These are phyloP conservation scores for Kalanchoe fedtschenkoi DNA, from an alignment of 164 flowering plant genomes.

Conservation along the genomic window DNA sequence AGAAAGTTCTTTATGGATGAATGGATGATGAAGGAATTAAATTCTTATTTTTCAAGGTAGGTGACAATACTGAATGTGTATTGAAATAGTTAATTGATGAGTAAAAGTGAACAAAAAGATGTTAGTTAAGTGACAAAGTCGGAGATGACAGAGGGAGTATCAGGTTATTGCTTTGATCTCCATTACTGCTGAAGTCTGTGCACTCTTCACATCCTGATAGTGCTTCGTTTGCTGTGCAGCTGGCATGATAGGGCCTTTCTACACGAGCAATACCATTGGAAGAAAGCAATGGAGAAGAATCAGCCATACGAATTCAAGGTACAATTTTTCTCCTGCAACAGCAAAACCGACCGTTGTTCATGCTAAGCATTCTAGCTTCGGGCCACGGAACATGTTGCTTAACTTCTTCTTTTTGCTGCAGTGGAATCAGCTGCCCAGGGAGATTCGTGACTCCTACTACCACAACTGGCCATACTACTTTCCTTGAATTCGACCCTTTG, in stretches of 20 bases:
- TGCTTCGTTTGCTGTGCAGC: background rate
- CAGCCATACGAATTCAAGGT: constrained; percentile 4
- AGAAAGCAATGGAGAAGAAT: background rate
- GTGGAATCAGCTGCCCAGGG: constrained; percentile 59
- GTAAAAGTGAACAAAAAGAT: too few species aligned
- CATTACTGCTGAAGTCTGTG: too few species aligned
- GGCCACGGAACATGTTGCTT: background rate
- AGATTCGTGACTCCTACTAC: constrained; percentile 49
- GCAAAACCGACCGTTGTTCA: background rate
- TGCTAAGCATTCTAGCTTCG: background rate
- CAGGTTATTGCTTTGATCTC: too few species aligned
- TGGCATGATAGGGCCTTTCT: constrained; percentile 1
- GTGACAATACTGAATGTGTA: too few species aligned
- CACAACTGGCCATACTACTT: constrained; percentile 69
- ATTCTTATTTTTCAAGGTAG: too few species aligned
- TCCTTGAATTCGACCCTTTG: constrained; percentile 24
- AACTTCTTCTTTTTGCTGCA: constrained; percentile 18
- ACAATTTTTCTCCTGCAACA: background rate
- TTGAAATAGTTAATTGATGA: too few species aligned
- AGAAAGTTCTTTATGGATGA: too few species aligned
- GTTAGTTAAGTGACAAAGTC: too few species aligned
- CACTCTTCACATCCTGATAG: background rate
- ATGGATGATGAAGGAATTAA: too few species aligned
- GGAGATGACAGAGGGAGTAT: too few species aligned
- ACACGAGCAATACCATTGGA: background rate